Evolutionary conservation across 495 filamentous ascomycete species (phyloP).

Genomic region (Chlorociboria aeruginascens): DNA sequence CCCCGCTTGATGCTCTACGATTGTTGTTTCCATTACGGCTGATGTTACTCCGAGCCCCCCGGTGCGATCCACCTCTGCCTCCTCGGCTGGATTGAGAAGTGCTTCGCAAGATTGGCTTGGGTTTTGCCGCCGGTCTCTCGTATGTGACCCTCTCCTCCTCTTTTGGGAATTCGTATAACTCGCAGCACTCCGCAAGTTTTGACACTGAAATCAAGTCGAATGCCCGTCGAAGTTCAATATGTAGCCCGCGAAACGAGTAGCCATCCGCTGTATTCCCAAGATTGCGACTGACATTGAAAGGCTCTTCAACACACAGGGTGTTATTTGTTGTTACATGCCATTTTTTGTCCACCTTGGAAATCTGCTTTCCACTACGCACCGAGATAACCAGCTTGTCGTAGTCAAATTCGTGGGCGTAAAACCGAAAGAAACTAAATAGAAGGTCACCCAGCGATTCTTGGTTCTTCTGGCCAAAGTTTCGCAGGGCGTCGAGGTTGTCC

Average conservation of each 20-base stretch:
- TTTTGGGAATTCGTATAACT: constrained; percentile 72
- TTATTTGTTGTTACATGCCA: constrained; percentile 72
- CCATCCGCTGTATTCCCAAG: constrained; percentile 95
- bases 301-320: constrained; percentile 87
- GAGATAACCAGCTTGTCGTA: constrained; percentile 79
- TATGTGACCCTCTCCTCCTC: constrained; percentile 62
- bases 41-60: constrained; percentile 29
- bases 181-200: constrained; percentile 68
- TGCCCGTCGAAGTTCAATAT: constrained; percentile 77
- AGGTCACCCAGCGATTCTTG: constrained; percentile 72
- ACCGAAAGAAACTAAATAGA: constrained; percentile 87
- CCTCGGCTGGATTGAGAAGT: constrained; percentile 38
- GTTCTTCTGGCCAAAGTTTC: constrained; percentile 66
- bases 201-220: constrained; percentile 67
- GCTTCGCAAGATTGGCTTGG: constrained; percentile 39
- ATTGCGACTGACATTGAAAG: constrained; percentile 89
- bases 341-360: constrained; percentile 77
- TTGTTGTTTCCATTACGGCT: constrained; percentile 29
- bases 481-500: constrained; percentile 64
- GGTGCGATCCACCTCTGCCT: constrained; percentile 46
- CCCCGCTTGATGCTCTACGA: constrained; percentile 28
- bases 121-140: constrained; percentile 47
- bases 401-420: constrained; percentile 86
- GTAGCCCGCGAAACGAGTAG: constrained; percentile 80
- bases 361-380: constrained; percentile 66